Evolutionary conservation across 768 basidiomycete species (phyloP), one percentile per base, ranked within the genome.

Genomic region (Thelephora ganbajun): DNA sequence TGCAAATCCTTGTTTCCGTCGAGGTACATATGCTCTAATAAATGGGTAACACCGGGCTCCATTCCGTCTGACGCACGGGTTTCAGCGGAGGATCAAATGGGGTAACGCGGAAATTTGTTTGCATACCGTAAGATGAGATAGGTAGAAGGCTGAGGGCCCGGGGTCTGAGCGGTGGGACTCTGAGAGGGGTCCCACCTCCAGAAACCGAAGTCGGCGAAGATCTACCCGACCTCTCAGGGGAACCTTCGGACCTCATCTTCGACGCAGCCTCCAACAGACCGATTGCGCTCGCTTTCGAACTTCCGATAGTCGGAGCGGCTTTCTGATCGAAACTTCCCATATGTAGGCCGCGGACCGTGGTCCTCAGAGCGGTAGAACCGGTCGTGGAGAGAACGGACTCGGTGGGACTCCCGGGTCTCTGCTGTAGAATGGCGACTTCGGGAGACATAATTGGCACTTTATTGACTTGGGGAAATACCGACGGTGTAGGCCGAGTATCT

Each of bases 1-100:
- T 90, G 79, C 1, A 90, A 70, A 49, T 96, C 90, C 20, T 81
- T 79, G 57, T 79, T 81, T 51, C 82, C 88, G 59, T 93, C 91
- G 34, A 89, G 69, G 59, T 91, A 97, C 18, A 93, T 69, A 48
- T 87, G 83, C 59, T 98, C 96, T 18, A 99, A 68, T 11, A 98
- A 68, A 44, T 86, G 85, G 57, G 76, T 84, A 56, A 98, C 88
- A 7, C 84, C 87, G 39, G 86, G 80, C 57, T 98, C 94, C 56
- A 85, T 85, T 0, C 86, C 86, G 54, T 96, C 93, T 92, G 56
- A 9, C 26, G 26, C 26, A 9, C 26, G 26, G 26, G 9, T 9
- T 30, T 30, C 26, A 51, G 39, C 35, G 33, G 12, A 48, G 20
- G 36, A 35, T 39, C 13, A 20, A 11, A 16, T 13, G n/a, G 30